phyloP scores from a whole-genome alignment of 192 early-diverging fungal genomes.

The Linnemannia schmuckeri region DNA sequence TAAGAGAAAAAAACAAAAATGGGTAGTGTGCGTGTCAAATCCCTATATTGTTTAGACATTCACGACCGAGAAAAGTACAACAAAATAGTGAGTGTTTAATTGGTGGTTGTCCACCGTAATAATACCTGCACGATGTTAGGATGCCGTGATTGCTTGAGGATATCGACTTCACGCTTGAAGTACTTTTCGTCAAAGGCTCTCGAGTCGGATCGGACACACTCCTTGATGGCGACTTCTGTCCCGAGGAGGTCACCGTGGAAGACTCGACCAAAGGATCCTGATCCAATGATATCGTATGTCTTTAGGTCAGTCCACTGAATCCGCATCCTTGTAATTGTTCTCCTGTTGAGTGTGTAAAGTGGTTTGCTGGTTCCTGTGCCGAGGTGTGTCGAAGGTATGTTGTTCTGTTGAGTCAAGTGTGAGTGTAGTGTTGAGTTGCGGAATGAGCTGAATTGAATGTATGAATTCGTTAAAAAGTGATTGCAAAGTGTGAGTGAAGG shows the following conservation, averaged over 20 bases:
- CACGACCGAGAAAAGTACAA: background rate
- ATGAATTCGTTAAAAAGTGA: background rate
- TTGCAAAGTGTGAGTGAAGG: background rate
- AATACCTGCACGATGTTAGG: slow-evolving; percentile 53
- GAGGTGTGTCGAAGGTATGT: background rate
- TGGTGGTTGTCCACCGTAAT: background rate
- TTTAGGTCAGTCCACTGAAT: slow-evolving; percentile 55
- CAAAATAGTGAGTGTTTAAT: background rate
- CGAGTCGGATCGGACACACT: slow-evolving; percentile 48
- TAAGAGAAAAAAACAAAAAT: background rate
- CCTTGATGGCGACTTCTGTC: slow-evolving; percentile 54
- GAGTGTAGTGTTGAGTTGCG: background rate
- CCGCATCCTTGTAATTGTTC: slow-evolving; percentile 18
- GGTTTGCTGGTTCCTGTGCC: background rate
- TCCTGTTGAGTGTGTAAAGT: background rate
- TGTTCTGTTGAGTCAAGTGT: background rate
- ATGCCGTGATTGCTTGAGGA: slow-evolving; percentile 43
- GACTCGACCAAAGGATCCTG: slow-evolving; percentile 49
- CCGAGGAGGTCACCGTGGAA: slow-evolving; percentile 52
- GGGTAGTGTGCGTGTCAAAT: background rate
- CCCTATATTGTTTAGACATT: background rate
- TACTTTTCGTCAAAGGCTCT: slow-evolving; percentile 56
- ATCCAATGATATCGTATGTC: slow-evolving; percentile 44
- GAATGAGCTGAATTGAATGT: background rate
- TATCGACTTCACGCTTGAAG: slow-evolving; percentile 52